Evolutionary conservation across 345 rosid species (phyloP).

Genomic region (Eutrema japonicum): DNA sequence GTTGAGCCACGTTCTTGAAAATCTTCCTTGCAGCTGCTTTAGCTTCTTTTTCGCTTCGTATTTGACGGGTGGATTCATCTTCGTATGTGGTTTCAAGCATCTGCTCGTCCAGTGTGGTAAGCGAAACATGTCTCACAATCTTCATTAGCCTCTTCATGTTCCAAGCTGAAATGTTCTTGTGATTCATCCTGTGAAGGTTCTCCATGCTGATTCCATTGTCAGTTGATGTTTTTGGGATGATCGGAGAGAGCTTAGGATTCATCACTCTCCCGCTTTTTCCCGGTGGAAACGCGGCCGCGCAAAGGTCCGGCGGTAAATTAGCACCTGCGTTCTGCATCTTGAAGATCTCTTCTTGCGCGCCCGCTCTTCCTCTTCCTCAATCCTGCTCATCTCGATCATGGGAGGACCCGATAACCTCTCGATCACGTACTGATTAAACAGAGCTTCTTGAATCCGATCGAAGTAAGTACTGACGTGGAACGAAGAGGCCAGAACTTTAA

Average conservation of each 20-base stretch:
- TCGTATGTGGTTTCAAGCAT: slow-evolving; percentile 47
- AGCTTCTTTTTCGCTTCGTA: slow-evolving; percentile 81
- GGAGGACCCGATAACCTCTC: slow-evolving; percentile 86
- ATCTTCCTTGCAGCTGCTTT: slow-evolving; percentile 90
- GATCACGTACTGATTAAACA: slow-evolving; percentile 84
- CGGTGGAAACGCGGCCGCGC: slow-evolving; percentile 51
- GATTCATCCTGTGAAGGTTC: slow-evolving; percentile 68
- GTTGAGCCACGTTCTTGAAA: slow-evolving; percentile 69
- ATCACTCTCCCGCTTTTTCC: slow-evolving; percentile 49
- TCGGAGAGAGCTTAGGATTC: slow-evolving; percentile 49
- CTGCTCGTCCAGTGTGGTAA: slow-evolving; percentile 85
- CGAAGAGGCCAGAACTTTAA: slow-evolving; percentile 82
- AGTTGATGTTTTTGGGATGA: slow-evolving; percentile 38
- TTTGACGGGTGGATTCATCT: slow-evolving; percentile 64
- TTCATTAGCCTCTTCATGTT: slow-evolving; percentile 95
- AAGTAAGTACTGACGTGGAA: slow-evolving; percentile 94
- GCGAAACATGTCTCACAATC: slow-evolving; percentile 69
- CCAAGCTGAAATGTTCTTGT: slow-evolving; percentile 91
- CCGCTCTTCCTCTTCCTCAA: slow-evolving; percentile 57
- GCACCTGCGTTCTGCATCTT: slow-evolving; percentile 69
- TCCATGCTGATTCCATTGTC: slow-evolving; percentile 60
- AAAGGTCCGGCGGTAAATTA: slow-evolving; percentile 61
- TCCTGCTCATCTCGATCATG: slow-evolving; percentile 53
- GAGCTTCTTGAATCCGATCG: slow-evolving; percentile 82
- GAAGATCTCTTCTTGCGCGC: slow-evolving; percentile 52